Percentiles rank a stretch among this genome's conserved stretches.
phyloP scores from a whole-genome alignment of 139 green algal genomes.

The Chlamydomonas sphaeroides region DNA sequence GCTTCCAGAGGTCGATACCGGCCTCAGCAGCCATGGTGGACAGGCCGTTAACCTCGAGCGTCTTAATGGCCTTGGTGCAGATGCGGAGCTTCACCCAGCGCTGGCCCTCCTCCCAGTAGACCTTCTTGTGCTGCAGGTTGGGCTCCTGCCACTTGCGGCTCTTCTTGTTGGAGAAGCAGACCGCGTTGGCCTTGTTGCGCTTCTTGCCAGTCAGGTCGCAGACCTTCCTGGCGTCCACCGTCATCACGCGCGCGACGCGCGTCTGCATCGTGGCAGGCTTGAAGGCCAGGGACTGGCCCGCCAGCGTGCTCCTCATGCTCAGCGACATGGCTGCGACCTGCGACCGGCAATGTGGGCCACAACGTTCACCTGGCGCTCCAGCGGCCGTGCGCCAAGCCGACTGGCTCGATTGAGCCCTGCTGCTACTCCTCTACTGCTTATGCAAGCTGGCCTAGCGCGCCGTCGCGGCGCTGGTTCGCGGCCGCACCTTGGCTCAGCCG shows the following conservation, averaged over 20 bases:
- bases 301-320: slow-evolving; percentile 33
- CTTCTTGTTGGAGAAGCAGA: slow-evolving; percentile 98
- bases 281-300: slow-evolving; percentile 29
- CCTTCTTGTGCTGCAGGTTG: slow-evolving; percentile 91
- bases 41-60: slow-evolving; percentile 91
- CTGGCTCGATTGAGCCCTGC: neutral
- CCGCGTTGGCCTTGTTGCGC: slow-evolving; percentile 96
- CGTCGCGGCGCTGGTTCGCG: no score
- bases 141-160: slow-evolving; percentile 95
- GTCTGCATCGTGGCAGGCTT: slow-evolving; percentile 10
- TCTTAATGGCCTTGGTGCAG: slow-evolving; percentile 80
- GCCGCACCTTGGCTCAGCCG: no score
- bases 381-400: no score
- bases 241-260: slow-evolving; percentile 24
- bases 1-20: slow-evolving; percentile 87
- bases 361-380: neutral
- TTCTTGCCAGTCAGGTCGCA: slow-evolving; percentile 94
- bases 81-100: slow-evolving; percentile 86
- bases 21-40: slow-evolving; percentile 90
- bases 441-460: neutral
- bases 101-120: slow-evolving; percentile 82
- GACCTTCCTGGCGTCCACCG: slow-evolving; percentile 55
- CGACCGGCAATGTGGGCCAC: neutral
- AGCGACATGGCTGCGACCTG: slow-evolving; percentile 39
- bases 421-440: neutral